phyloP scores from a whole-genome alignment of 768 basidiomycete genomes.

The Agaricus subrufescens region DNA sequence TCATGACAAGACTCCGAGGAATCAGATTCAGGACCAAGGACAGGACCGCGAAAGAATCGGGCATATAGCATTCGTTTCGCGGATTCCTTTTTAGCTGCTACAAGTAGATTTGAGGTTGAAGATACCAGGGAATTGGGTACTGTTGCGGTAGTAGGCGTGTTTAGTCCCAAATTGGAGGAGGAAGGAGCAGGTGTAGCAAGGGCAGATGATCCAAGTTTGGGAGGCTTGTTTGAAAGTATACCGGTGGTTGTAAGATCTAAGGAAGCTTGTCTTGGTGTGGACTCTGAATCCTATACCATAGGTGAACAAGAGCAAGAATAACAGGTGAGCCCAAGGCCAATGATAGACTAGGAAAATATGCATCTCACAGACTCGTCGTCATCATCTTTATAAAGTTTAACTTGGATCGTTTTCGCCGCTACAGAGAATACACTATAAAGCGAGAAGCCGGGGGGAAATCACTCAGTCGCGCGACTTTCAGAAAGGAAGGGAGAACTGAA shows the following conservation, averaged over 20 bases:
- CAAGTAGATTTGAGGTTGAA: conserved; percentile 33
- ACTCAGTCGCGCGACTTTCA: neutral
- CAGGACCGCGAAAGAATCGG: conserved; percentile 75
- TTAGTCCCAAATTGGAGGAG: conserved; percentile 30
- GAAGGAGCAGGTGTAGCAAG: conserved; percentile 24
- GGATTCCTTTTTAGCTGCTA: conserved; percentile 70
- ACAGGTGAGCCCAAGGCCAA: too few species aligned
- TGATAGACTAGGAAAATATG: neutral
- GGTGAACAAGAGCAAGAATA: too few species aligned
- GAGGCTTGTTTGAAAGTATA: conserved; percentile 69
- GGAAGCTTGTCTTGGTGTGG: conserved; percentile 13
- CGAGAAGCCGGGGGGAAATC: neutral
- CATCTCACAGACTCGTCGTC: neutral
- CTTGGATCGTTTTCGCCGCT: conserved; percentile 77
- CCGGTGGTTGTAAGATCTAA: conserved; percentile 67
- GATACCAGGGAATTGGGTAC: conserved; percentile 14
- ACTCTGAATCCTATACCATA: conserved; percentile 4
- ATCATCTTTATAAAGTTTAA: conserved; percentile 47
- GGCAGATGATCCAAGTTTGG: conserved; percentile 42
- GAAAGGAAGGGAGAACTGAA: conserved; percentile 34
- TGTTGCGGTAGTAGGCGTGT: conserved; percentile 28
- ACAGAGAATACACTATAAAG: conserved; percentile 68
- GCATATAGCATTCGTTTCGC: conserved; percentile 75
- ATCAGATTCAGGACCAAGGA: conserved; percentile 45
- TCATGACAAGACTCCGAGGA: neutral